Conservation (phyloP, 805 yeast species). For the Metschnikowia proteae region DNA sequence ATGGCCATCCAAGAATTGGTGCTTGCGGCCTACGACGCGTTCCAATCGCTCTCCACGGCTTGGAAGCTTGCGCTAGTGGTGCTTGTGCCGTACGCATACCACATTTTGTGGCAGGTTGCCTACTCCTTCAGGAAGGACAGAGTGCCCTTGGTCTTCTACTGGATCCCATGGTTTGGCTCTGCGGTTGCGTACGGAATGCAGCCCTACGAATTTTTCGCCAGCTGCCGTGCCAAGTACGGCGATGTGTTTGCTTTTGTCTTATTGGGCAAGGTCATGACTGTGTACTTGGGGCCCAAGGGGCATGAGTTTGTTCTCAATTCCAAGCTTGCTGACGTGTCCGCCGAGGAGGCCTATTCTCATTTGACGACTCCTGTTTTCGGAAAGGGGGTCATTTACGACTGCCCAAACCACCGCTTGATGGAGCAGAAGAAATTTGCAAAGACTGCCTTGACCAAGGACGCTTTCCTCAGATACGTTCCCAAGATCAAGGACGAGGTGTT, state of each 20-base stretch:
- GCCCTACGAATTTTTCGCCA: conserved; percentile 85
- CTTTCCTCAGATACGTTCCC: conserved; percentile 85
- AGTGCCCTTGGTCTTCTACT: conserved; percentile 85
- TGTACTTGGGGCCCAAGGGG: conserved; percentile 94
- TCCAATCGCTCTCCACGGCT: conserved; percentile 24
- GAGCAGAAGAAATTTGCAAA: conserved; percentile 98
- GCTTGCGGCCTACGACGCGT: conserved; percentile 14
- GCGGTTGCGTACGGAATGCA: conserved; percentile 87
- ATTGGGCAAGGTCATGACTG: conserved; percentile 91
- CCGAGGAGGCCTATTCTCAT: conserved; percentile 94
- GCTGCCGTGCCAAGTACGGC: conserved; percentile 78
- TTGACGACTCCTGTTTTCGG: conserved; percentile 99
- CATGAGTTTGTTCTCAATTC: conserved; percentile 95
- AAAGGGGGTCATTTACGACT: conserved; percentile 94
- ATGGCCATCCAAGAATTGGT: conserved; percentile 17
- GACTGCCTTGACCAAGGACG: conserved; percentile 78
- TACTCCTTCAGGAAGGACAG: conserved; percentile 76
- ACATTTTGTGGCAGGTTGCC: conserved; percentile 60
- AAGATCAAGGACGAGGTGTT: conserved; percentile 73
- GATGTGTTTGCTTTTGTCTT: conserved; percentile 89
- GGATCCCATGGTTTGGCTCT: conserved; percentile 95
- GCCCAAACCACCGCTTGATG: conserved; percentile 91
- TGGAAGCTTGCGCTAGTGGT: conserved; percentile 33
- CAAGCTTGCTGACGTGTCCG: conserved; percentile 82
- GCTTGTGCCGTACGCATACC: conserved; percentile 59